phyloP scores from a whole-genome alignment of 495 filamentous ascomycete species.

The Xylaria flabelliformis region DNA sequence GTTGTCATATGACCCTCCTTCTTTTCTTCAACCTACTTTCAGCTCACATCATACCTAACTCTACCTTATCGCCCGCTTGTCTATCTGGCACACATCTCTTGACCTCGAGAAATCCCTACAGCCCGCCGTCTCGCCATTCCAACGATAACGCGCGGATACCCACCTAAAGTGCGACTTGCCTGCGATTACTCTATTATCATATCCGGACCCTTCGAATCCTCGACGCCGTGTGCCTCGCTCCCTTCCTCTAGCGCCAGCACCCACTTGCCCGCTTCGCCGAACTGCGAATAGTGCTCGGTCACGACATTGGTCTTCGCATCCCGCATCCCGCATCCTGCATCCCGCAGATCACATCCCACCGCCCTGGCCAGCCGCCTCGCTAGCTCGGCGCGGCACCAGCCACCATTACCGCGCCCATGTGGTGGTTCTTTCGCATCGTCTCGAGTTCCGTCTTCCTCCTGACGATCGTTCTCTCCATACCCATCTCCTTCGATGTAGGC shows the following conservation, averaged over 20 bases:
- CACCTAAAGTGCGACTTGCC: constrained; percentile 6
- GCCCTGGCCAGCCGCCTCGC: constrained; percentile 43
- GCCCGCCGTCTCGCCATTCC: background rate
- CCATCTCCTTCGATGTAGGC: constrained; percentile 95
- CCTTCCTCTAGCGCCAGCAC: background rate
- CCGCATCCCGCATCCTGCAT: background rate
- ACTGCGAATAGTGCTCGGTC: background rate
- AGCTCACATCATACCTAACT: background rate
- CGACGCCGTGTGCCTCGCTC: constrained; percentile 11
- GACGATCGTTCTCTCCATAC: constrained; percentile 89
- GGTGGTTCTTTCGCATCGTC: constrained; percentile 74
- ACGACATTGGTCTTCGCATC: background rate
- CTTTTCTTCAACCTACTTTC: background rate
- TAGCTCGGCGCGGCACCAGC: constrained; percentile 44
- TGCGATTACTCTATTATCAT: constrained; percentile 10
- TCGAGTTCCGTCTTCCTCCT: constrained; percentile 82
- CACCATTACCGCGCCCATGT: constrained; percentile 56
- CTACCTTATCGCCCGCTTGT: constrained; percentile 9
- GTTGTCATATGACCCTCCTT: constrained; percentile 1
- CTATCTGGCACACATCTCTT: background rate
- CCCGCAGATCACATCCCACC: constrained; percentile 20
- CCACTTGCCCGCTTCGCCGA: background rate
- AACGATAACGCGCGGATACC: constrained; percentile 2
- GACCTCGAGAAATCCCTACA: background rate
- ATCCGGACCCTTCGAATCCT: too few relatives aligned